Conservation (phyloP, 371 early-diverging fungal species). For the Coemansia sp. region DNA sequence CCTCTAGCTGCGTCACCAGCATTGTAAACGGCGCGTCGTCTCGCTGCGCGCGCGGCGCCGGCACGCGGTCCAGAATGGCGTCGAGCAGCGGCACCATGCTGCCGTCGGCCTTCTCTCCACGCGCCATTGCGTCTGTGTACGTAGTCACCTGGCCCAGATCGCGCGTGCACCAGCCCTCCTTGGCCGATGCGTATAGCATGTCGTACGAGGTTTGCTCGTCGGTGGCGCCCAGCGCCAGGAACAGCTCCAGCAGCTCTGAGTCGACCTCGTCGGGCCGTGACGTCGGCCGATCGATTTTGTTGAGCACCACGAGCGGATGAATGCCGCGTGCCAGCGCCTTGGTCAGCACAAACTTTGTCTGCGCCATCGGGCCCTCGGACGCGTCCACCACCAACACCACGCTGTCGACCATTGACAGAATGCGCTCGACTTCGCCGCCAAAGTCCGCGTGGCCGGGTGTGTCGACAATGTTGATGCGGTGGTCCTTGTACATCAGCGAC, state of each 20-base stretch:
- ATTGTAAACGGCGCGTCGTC: conserved; percentile 62
- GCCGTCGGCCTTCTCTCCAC: conserved; percentile 28
- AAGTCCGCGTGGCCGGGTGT: conserved; percentile 82
- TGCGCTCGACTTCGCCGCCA: conserved; percentile 84
- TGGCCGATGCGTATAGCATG: conserved; percentile 70
- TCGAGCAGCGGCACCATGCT: conserved; percentile 68
- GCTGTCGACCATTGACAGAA: conserved; percentile 80
- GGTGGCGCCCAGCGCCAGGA: conserved; percentile 66
- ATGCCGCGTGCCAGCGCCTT: conserved; percentile 69
- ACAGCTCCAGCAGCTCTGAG: conserved; percentile 70
- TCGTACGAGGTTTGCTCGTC: conserved; percentile 78
- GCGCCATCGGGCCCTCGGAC: conserved; percentile 82
- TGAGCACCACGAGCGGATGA: conserved; percentile 72
- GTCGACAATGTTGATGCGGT: conserved; percentile 83
- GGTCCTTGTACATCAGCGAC: conserved; percentile 60
- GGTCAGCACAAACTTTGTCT: conserved; percentile 77
- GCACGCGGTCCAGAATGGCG: conserved; percentile 63
- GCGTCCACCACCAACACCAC: conserved; percentile 79
- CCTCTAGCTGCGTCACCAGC: conserved; percentile 80
- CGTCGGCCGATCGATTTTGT: conserved; percentile 77
- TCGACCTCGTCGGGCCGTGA: conserved; percentile 72
- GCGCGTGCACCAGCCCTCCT: conserved; percentile 73
- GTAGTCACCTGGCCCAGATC: conserved; percentile 51
- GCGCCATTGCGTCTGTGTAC: conserved; percentile 10
- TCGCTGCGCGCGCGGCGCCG: conserved; percentile 59